These are phyloP conservation scores for Naganishia randhawae DNA, from an alignment of 768 basidiomycete genomes.

Conservation along the genomic window DNA sequence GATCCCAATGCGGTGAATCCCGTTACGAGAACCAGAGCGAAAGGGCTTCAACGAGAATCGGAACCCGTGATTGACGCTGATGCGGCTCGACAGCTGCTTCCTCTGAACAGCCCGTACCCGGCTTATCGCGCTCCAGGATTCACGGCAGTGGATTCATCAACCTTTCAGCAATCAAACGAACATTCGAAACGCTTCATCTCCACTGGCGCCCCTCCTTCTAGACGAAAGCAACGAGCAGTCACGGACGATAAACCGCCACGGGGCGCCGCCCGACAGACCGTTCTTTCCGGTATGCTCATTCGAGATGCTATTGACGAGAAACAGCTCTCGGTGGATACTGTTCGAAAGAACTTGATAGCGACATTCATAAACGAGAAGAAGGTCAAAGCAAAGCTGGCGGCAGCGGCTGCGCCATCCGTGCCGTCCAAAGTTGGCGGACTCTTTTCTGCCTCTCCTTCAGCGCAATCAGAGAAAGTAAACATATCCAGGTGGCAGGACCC, in stretches of 20 bases:
- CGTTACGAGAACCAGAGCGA: constrained; percentile 4
- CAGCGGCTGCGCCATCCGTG: not conserved
- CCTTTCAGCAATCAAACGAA: constrained; percentile 1
- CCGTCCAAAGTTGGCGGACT: constrained; percentile 3
- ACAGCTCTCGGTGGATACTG: not conserved
- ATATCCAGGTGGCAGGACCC: constrained; percentile 2
- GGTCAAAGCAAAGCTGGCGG: not conserved
- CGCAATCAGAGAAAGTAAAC: not conserved
- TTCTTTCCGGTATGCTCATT: constrained; percentile 5
- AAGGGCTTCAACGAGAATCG: not conserved
- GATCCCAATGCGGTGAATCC: not conserved
- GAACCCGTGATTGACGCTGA: not conserved
- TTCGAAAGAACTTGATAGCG: not conserved
- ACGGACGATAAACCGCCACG: constrained; percentile 1
- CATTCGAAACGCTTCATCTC: constrained; percentile 11
- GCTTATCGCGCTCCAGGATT: no score
- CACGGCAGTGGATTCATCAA: no score
- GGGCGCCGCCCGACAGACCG: constrained; percentile 7
- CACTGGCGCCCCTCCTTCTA: not conserved
- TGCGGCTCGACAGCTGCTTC: no score
- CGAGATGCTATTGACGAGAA: constrained; percentile 10
- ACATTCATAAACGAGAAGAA: not conserved
- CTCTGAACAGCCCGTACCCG: no score
- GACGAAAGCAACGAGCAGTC: not conserved
- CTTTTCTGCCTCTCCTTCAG: not conserved